Percentiles rank a stretch among this genome's conserved stretches.
Evolutionary conservation across 108 stramenopile species (phyloP).

Genomic region (Cyclotella choctawhatcheeana): DNA sequence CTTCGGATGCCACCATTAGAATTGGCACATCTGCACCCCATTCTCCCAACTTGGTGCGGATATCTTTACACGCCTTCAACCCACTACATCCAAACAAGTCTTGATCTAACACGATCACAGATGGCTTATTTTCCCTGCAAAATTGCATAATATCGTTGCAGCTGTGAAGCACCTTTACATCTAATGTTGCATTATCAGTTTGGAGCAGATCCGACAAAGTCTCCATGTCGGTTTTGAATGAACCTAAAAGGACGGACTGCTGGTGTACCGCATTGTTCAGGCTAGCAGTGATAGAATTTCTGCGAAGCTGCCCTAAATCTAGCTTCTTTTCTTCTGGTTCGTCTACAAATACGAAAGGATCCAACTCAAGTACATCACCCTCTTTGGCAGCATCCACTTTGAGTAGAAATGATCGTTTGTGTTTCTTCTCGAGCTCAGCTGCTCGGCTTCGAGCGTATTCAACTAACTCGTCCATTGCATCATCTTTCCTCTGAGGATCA

Average conservation of each 20-base stretch:
- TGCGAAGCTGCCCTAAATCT: not conserved
- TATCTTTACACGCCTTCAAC: slow-evolving; percentile 16
- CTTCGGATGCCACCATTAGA: slow-evolving; percentile 17
- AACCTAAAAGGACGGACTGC: slow-evolving; percentile 25
- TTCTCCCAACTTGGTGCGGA: slow-evolving; percentile 25
- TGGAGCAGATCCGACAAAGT: slow-evolving; percentile 23
- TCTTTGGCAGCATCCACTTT: slow-evolving; percentile 32
- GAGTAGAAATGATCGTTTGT: not conserved
- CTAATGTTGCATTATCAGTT: not conserved
- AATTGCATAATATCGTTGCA: slow-evolving; percentile 1
- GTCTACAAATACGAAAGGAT: slow-evolving; percentile 16
- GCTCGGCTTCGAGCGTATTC: slow-evolving; percentile 21
- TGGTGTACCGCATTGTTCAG: slow-evolving; percentile 19
- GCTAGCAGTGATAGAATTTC: not conserved
- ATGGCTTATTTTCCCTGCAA: not conserved
- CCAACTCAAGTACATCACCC: slow-evolving; percentile 24
- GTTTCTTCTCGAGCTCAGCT: slow-evolving; percentile 15
- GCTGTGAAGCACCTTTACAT: slow-evolving; percentile 11
- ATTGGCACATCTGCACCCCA: slow-evolving; percentile 39
- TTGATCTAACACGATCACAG: slow-evolving; percentile 12
- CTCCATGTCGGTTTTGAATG: slow-evolving; percentile 19
- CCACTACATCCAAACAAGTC: slow-evolving; percentile 13
- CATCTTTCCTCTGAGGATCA: slow-evolving; percentile 43
- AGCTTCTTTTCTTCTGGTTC: slow-evolving; percentile 7
- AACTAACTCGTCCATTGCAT: slow-evolving; percentile 47